Conservation (phyloP, 2,329 filamentous ascomycete genomes). For the Sarocladium kiliense region DNA sequence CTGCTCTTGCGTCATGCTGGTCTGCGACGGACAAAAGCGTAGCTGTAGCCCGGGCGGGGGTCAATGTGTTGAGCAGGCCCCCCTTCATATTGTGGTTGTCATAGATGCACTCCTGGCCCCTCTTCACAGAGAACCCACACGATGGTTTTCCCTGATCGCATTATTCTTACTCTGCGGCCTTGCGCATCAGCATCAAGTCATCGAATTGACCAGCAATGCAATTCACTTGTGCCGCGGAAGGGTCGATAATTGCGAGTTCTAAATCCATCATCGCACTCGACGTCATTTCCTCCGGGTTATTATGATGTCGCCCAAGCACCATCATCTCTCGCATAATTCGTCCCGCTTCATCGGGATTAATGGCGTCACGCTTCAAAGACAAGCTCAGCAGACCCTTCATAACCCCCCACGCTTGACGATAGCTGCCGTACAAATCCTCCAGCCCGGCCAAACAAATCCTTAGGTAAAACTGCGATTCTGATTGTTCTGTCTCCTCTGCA, state of each 20-base stretch:
- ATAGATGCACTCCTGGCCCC: not conserved
- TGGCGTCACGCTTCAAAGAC: not conserved
- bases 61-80: slow-evolving; percentile 1
- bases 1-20: not conserved
- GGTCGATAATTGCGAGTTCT: not conserved
- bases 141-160: no score
- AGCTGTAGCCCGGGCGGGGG: not conserved
- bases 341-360: not conserved
- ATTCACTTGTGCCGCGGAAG: not conserved
- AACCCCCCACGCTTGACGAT: not conserved
- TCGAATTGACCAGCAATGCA: not conserved
- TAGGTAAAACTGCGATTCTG: not conserved
- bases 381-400: not conserved
- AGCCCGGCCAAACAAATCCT: not conserved
- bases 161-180: not conserved
- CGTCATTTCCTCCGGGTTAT: not conserved
- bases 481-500: not conserved
- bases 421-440: not conserved
- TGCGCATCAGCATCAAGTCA: not conserved
- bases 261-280: not conserved
- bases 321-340: not conserved
- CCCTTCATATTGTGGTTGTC: not conserved
- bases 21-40: not conserved
- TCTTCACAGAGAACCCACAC: not conserved
- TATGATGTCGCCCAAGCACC: not conserved